Conservation (phyloP, 2,329 filamentous ascomycete genomes). For the Davidsoniella eucalypti region DNA sequence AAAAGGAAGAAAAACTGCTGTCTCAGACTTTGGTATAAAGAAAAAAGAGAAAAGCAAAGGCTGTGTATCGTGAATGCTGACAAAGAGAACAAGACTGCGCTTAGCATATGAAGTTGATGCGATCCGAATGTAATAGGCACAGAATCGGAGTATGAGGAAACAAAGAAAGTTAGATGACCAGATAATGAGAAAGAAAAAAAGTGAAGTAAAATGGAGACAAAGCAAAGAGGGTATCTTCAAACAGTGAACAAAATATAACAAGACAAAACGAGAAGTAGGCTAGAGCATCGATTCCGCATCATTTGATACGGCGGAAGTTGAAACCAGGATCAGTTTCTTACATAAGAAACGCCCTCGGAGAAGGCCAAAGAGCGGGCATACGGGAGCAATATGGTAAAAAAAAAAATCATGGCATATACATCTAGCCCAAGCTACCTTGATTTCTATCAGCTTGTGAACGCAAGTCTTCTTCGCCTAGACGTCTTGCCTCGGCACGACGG, state of each 20-base stretch:
- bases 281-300: neutral
- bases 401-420: too few relatives aligned
- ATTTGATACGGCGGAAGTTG: neutral
- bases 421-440: too few relatives aligned
- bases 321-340: neutral
- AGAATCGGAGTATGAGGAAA: neutral
- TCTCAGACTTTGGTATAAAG: neutral
- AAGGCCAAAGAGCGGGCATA: too few relatives aligned
- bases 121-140: too few relatives aligned
- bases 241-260: conserved; percentile 6
- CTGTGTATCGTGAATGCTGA: too few relatives aligned
- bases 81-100: too few relatives aligned
- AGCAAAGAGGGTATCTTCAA: conserved; percentile 5
- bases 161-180: neutral
- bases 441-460: conserved; percentile 14
- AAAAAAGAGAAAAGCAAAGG: neutral
- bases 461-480: conserved; percentile 30
- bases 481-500: conserved; percentile 51
- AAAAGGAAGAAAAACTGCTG: neutral
- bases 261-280: neutral
- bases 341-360: too few relatives aligned
- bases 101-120: too few relatives aligned
- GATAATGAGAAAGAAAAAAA: conserved; percentile 12
- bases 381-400: too few relatives aligned
- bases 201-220: conserved; percentile 15